phyloP scores from a whole-genome alignment of 2,329 filamentous ascomycete species.

The Sclerotinia glacialis region DNA sequence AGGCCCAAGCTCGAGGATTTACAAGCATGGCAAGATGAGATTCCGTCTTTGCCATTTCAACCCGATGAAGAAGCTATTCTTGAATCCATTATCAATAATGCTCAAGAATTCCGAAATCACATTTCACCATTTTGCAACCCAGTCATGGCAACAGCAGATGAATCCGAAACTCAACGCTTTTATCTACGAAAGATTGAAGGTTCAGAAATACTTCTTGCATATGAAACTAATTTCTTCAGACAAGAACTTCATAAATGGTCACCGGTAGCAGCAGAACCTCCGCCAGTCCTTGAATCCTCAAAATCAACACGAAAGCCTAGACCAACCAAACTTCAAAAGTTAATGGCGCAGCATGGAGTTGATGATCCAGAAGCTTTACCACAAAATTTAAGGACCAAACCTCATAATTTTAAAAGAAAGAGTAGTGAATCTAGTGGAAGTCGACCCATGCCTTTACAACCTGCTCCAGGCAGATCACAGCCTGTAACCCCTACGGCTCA shows the following conservation, averaged over 20 bases:
- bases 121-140: slow-evolving; percentile 79
- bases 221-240: slow-evolving; percentile 96
- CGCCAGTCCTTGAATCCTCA: slow-evolving; percentile 81
- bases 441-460: slow-evolving; percentile 35
- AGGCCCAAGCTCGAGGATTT: slow-evolving; percentile 93
- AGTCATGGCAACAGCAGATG: slow-evolving; percentile 75
- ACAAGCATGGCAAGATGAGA: slow-evolving; percentile 78
- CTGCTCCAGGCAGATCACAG: slow-evolving; percentile 37
- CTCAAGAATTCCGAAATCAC: slow-evolving; percentile 78
- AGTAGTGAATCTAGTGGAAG: slow-evolving; percentile 37
- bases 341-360: slow-evolving; percentile 84
- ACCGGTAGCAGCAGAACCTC: slow-evolving; percentile 80
- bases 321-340: slow-evolving; percentile 94
- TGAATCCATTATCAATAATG: slow-evolving; percentile 80
- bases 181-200: slow-evolving; percentile 97
- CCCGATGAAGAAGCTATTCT: slow-evolving; percentile 90
- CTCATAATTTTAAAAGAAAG: slow-evolving; percentile 39
- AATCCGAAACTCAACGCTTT: slow-evolving; percentile 87
- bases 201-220: slow-evolving; percentile 84
- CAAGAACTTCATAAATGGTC: slow-evolving; percentile 95
- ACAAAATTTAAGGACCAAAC: slow-evolving; percentile 51
- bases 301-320: slow-evolving; percentile 92
- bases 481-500: slow-evolving; percentile 37
- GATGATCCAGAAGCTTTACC: slow-evolving; percentile 89
- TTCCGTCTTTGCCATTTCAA: slow-evolving; percentile 80